These are phyloP conservation scores for Ceratocystis harringtonii DNA, from an alignment of 2,329 filamentous ascomycete genomes.

Conservation along the genomic window DNA sequence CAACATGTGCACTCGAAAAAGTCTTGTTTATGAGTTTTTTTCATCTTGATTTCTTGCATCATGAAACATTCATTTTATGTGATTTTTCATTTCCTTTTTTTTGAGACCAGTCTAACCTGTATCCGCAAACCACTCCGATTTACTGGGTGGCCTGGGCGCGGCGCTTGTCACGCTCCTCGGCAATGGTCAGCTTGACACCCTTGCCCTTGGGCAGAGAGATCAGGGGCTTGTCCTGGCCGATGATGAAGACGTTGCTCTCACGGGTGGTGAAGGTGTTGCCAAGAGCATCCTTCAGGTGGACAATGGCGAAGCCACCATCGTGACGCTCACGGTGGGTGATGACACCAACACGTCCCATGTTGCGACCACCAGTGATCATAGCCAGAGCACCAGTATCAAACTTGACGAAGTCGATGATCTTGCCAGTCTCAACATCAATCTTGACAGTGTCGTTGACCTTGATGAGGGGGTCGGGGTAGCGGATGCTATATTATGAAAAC, in stretches of 20 bases:
- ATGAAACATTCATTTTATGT: conserved; percentile 3
- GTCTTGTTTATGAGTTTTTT: conserved; percentile 14
- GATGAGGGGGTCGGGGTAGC: conserved; percentile 95
- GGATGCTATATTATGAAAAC: conserved; percentile 54
- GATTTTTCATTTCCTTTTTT: conserved; percentile 14
- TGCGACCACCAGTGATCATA: conserved; percentile 98
- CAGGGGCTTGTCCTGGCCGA: conserved; percentile 97
- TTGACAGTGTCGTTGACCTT: conserved; percentile 99
- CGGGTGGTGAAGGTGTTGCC: conserved; percentile 99
- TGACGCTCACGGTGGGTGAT: conserved; percentile 99
- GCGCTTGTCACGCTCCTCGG: conserved; percentile 97
- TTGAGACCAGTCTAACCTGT: conserved; percentile 5
- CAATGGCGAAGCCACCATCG: conserved; percentile 99
- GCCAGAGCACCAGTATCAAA: conserved; percentile 97
- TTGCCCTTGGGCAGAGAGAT: conserved; percentile 99
- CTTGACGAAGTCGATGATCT: conserved; percentile 95
- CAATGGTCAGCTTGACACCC: conserved; percentile 99
- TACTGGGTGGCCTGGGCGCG: conserved; percentile 50
- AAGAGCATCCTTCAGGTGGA: conserved; percentile 99
- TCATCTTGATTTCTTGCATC: conserved; percentile 1
- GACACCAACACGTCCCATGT: conserved; percentile 99
- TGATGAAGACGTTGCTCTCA: conserved; percentile 99
- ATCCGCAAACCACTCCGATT: conserved; percentile 20
- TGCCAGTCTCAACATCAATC: conserved; percentile 92
- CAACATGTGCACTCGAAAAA: conserved; percentile 2